Base-by-base conservation (phyloP, 2,329 filamentous ascomycete species). In the Claviceps sp. region DNA sequence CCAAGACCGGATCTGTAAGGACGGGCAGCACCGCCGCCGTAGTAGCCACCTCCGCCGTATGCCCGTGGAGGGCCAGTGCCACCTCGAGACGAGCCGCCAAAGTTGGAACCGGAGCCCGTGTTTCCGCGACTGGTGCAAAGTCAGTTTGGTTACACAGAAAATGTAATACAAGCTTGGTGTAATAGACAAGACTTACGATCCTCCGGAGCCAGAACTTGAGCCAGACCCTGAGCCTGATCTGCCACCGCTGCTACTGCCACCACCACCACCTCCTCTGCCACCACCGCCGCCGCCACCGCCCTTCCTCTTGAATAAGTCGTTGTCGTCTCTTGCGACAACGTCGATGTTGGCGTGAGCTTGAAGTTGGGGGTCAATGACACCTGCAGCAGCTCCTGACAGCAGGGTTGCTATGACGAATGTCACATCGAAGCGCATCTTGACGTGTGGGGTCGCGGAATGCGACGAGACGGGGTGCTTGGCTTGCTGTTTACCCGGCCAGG, bases 11-110 rank as follows among this genome's bases (percentile, higher is more conserved):
- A 57, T 2, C 59, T 55, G 66, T 86, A 91, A 2, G 86, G 84
- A 0, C 63, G 62, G 2, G 69, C 55, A 0, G 81, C 75, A 48
- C 86, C 86, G 48, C 84, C 84, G 40, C 77, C 76, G 61, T 88
- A 89, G 65, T 76, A 86, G 50, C 63, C 60, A 7, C 83, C 82
- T 40, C 81, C 79, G 45, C 80, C 83, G 60, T 76, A 88, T 1
- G 61, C 55, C 3, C 79, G 80, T 16, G 69, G 59, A 1, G 75
- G 67, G 16, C 84, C 83, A 50, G 75, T 77, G 54, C 84, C 83
- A 6, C 71, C 67, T 4, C 67, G 72, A 3, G 82, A 82, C 8
- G 66, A 62, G 48, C 79, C 78, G 57, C 78, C 78, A 0, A 59
- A 37, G 53, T 70, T 73, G 49, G 67, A 71, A 41, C 41, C 52